A percentile compares a stretch with the other conserved stretches of the same genome.
phyloP scores from a whole-genome alignment of 2,329 filamentous ascomycete genomes.

The Alternaria postmessia region DNA sequence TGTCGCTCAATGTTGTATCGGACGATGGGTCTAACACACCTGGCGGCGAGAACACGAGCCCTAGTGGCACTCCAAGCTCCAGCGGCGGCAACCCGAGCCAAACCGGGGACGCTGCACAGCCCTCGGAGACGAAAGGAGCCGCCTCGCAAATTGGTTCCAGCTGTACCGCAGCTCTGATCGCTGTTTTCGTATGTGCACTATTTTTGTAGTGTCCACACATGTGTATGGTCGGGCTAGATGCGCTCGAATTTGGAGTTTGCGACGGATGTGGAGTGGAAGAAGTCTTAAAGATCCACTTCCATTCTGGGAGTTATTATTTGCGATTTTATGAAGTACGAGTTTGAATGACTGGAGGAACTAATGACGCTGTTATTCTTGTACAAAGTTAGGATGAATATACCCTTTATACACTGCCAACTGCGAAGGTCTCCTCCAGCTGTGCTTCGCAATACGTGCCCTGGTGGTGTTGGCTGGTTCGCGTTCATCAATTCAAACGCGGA shows the following conservation, averaged over 20 bases:
- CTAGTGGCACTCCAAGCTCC: slow-evolving; percentile 9
- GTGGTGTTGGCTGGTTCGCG: background rate
- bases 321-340: background rate
- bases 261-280: background rate
- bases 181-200: slow-evolving; percentile 8
- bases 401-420: background rate
- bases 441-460: background rate
- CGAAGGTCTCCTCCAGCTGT: background rate
- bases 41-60: slow-evolving; percentile 48
- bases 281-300: background rate
- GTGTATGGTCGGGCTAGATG: background rate
- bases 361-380: slow-evolving; percentile 17
- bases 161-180: slow-evolving; percentile 3
- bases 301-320: background rate
- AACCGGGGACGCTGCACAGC: slow-evolving; percentile 23
- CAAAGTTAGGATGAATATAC: slow-evolving; percentile 28
- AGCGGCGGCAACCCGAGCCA: slow-evolving; percentile 7
- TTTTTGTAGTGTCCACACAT: background rate
- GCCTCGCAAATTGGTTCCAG: slow-evolving; percentile 5
- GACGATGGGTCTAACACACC: slow-evolving; percentile 65
- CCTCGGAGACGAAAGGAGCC: slow-evolving; percentile 28
- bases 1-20: slow-evolving; percentile 65
- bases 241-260: background rate
- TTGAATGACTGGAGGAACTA: slow-evolving; percentile 1
- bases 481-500: background rate